Evolutionary conservation across 305 asterid species (phyloP).

Genomic region (Fraxinus dipetala): DNA sequence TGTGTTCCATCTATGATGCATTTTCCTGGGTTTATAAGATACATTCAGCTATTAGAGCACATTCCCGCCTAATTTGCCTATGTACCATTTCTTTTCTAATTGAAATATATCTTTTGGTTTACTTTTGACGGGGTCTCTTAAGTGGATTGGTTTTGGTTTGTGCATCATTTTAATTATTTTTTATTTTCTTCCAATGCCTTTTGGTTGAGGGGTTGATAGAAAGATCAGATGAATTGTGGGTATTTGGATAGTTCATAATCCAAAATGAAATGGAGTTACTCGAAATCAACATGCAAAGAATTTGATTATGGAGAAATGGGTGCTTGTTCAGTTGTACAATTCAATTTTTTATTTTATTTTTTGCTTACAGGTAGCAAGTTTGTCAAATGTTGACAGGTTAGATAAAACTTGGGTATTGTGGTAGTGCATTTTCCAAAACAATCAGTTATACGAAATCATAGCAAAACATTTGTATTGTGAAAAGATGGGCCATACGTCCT

Average conservation of each 20-base stretch:
- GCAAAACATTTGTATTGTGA: no score
- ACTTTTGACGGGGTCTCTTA: neutral
- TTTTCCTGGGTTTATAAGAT: neutral
- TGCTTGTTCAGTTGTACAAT: neutral
- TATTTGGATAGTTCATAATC: neutral
- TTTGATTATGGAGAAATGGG: neutral
- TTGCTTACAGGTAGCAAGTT: neutral
- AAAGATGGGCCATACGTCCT: neutral
- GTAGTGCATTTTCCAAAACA: no score
- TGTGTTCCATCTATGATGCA: neutral
- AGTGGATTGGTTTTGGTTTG: neutral
- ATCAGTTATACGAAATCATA: no score
- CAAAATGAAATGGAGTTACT: neutral
- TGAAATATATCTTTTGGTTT: neutral
- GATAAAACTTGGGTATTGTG: no score
- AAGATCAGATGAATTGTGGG: neutral
- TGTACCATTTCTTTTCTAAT: neutral
- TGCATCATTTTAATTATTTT: no score
- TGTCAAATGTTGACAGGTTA: no score
- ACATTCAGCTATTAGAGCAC: neutral
- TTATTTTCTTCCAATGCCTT: neutral
- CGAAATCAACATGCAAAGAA: neutral
- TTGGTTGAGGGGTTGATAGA: neutral
- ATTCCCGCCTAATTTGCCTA: neutral
- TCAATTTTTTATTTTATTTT: no score